Evolutionary conservation across 345 rosid genomes (phyloP).

Genomic region (Gossypium sturtianum): DNA sequence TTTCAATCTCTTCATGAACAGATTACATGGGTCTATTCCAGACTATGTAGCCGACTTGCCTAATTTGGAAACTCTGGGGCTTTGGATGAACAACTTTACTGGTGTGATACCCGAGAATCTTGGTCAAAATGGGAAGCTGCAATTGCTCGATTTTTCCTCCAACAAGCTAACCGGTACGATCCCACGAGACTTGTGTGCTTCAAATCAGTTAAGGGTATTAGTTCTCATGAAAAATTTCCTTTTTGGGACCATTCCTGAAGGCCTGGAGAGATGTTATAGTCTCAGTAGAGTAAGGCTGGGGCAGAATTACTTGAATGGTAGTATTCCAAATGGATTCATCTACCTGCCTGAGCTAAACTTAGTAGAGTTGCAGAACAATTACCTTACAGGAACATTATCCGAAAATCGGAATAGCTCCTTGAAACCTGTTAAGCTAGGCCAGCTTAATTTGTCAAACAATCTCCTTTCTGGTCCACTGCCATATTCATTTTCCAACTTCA

Average conservation of each 20-base stretch:
- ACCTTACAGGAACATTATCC: slow-evolving; percentile 40
- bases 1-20: slow-evolving; percentile 53
- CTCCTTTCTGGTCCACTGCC: slow-evolving; percentile 47
- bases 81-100: slow-evolving; percentile 67
- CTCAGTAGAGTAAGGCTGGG: slow-evolving; percentile 54
- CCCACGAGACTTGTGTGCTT: slow-evolving; percentile 43
- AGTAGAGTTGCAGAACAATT: slow-evolving; percentile 58
- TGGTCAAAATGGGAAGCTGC: slow-evolving; percentile 51
- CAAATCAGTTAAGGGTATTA: slow-evolving; percentile 36
- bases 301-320: slow-evolving; percentile 59
- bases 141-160: slow-evolving; percentile 52
- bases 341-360: slow-evolving; percentile 53
- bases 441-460: slow-evolving; percentile 57
- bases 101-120: slow-evolving; percentile 54
- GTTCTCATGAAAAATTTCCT: slow-evolving; percentile 54
- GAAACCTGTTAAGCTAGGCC: slow-evolving; percentile 33
- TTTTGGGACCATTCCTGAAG: slow-evolving; percentile 56
- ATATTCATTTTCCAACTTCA: slow-evolving; percentile 43
- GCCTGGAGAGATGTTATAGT: slow-evolving; percentile 45
- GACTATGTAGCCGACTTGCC: slow-evolving; percentile 45
- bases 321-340: slow-evolving; percentile 49
- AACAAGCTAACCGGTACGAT: slow-evolving; percentile 66
- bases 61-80: slow-evolving; percentile 36
- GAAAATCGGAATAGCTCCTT: slow-evolving; percentile 28
- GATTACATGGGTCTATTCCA: slow-evolving; percentile 58